These are phyloP conservation scores for Corylus americana DNA, from an alignment of 306 rosid species.

Conservation along the genomic window DNA sequence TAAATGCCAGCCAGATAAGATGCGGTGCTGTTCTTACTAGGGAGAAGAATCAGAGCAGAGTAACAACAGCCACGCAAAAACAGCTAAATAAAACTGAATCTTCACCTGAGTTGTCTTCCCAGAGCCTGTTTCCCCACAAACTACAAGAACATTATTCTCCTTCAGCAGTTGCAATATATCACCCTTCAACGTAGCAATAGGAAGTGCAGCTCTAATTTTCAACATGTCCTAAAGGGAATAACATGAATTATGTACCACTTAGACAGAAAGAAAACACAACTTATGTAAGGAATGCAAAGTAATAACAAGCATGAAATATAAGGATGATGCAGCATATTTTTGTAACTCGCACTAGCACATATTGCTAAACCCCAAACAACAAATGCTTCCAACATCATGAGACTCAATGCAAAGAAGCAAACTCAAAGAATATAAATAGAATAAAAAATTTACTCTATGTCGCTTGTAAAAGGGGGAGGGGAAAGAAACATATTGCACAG, in stretches of 20 bases:
- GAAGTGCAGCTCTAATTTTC: slow-evolving; percentile 79
- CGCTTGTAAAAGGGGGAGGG: too few species aligned
- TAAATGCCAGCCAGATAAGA: slow-evolving; percentile 26
- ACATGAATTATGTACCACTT: background rate
- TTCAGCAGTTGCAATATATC: slow-evolving; percentile 70
- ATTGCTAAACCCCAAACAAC: background rate
- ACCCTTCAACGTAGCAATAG: slow-evolving; percentile 67
- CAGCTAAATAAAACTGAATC: slow-evolving; percentile 21
- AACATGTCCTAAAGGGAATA: slow-evolving; percentile 68
- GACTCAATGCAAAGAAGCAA: background rate
- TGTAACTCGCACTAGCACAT: background rate
- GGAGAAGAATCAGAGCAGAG: slow-evolving; percentile 8
- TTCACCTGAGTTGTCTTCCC: slow-evolving; percentile 98
- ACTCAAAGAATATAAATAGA: background rate
- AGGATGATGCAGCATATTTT: background rate
- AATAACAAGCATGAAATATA: background rate
- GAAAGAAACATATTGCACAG: background rate
- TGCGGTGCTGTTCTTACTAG: slow-evolving; percentile 3
- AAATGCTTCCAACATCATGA: background rate
- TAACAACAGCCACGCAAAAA: slow-evolving; percentile 12
- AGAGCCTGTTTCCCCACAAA: slow-evolving; percentile 99
- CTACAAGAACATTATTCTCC: slow-evolving; percentile 76
- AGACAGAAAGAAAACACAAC: background rate
- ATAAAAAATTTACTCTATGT: background rate
- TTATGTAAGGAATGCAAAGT: background rate